Percentiles rank a stretch among this genome's conserved stretches.
These are phyloP conservation scores for Didymella pomorum DNA, from an alignment of 2,329 filamentous ascomycete genomes.

Conservation along the genomic window DNA sequence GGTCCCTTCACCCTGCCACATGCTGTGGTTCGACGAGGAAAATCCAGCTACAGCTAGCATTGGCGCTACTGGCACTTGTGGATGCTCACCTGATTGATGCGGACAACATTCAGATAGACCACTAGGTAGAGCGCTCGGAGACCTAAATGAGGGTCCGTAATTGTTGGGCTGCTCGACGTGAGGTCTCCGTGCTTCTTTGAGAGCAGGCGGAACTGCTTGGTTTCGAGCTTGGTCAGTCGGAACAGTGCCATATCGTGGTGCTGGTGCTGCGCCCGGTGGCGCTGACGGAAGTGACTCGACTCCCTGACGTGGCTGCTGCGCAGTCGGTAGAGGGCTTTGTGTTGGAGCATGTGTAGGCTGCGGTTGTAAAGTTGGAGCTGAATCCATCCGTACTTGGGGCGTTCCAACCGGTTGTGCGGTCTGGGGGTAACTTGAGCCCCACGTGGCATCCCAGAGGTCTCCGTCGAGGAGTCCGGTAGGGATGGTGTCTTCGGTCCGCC, in stretches of 20 bases:
- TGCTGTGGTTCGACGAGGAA: conserved; percentile 2
- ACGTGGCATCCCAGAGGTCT: not conserved
- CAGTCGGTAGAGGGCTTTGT: not conserved
- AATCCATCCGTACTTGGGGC: not conserved
- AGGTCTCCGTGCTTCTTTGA: conserved; percentile 21
- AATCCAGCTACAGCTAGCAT: not conserved
- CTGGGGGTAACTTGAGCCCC: not conserved
- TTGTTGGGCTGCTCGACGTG: conserved; percentile 16
- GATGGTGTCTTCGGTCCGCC: conserved; percentile 20
- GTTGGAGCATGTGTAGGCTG: not conserved
- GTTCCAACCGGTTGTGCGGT: too few relatives aligned
- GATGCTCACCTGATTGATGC: not conserved
- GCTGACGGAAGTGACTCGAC: not conserved
- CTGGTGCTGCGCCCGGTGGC: not conserved
- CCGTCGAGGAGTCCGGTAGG: not conserved
- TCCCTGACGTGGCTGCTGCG: not conserved
- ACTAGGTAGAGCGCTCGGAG: not conserved
- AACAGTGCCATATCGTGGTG: not conserved
- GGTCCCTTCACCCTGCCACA: conserved; percentile 13
- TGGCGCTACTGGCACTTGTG: not conserved
- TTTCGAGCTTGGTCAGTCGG: not conserved
- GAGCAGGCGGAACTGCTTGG: not conserved
- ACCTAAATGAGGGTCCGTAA: conserved; percentile 2
- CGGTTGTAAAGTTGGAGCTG: not conserved
- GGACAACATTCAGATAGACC: not conserved